These are phyloP conservation scores for Cryptococcus jaspeensis DNA, from an alignment of 1,284 basidiomycete genomes.

Conservation along the genomic window DNA sequence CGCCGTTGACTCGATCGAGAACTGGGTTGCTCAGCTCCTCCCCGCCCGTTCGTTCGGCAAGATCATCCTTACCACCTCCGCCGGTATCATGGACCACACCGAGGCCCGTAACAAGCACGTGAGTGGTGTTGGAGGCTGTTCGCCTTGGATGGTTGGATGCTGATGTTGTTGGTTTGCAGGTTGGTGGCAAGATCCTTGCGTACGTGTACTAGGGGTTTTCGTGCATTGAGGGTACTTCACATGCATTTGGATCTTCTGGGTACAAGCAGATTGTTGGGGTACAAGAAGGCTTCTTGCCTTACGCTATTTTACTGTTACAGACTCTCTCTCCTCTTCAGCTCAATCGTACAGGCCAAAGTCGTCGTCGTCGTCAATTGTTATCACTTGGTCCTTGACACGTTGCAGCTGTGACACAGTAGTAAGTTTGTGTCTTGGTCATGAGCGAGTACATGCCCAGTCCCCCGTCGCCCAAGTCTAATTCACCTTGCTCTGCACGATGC, in stretches of 20 bases:
- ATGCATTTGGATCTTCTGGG: neutral
- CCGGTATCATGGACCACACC: conserved; percentile 98
- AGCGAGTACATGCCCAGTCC: too few species aligned
- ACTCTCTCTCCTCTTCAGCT: too few species aligned
- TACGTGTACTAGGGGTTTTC: conserved; percentile 51
- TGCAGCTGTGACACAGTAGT: too few species aligned
- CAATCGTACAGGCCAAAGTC: too few species aligned
- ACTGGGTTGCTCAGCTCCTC: conserved; percentile 78
- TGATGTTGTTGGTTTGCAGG: conserved; percentile 13
- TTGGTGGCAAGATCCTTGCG: conserved; percentile 57
- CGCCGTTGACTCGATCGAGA: conserved; percentile 69
- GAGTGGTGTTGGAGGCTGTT: conserved; percentile 14
- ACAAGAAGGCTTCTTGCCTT: too few species aligned
- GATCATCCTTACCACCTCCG: conserved; percentile 93
- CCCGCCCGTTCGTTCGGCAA: conserved; percentile 95
- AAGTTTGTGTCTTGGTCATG: too few species aligned
- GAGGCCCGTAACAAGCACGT: conserved; percentile 97
- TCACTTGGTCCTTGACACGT: too few species aligned
- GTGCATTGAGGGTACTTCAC: conserved; percentile 19
- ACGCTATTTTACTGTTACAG: too few species aligned
- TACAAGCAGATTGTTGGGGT: too few species aligned
- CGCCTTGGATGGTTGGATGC: neutral
- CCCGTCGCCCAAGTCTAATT: too few species aligned
- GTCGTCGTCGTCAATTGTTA: too few species aligned
- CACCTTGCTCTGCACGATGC: too few species aligned